Base-by-base conservation (phyloP, 2,329 filamentous ascomycete species). In the Xylaria sp. region DNA sequence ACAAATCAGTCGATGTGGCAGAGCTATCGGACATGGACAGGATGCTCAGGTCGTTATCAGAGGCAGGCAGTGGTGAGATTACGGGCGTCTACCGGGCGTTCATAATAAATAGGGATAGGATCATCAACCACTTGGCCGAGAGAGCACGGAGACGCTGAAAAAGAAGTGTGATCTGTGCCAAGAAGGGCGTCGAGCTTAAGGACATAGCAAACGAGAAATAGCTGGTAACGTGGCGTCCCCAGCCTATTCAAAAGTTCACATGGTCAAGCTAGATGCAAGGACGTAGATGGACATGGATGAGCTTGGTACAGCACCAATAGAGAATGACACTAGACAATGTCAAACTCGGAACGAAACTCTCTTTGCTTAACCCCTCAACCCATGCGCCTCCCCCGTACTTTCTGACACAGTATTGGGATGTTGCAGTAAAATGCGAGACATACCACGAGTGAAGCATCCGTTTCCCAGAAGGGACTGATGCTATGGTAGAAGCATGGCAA, bases 301-400 rank as follows among this genome's bases (percentile, higher is more conserved):
- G 63, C 57, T 64, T 58, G 57, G 60, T 58, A 58, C 48, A 28
- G 57, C 11, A 62, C 69, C 61, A 67, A 69, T 71, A 20, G 42
- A 60, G 59, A 48, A 51, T 63, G 63, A 65, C 65, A 72, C 68
- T 67, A 60, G 61, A 58, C 63, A 68, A 68, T 64, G 63, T 67
- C 66, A 71, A 63, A 67, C 68, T 70, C 68, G 63, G 68, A 67
- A 67, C 65, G 63, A 68, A 72, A 72, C 70, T 72, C 60, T 71
- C 49, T 70, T 69, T 69, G 13, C 59, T 70, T 38, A 42, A 70
- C 59, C 65, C 71, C 63, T 65, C 59, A 66, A 36, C 54, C 63
- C 48, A 57, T 62, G 44, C 56, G 62, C 65, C 66, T 67, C 63
- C 57, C 54, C 58, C 58, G 51, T 70, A 28, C 53, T 59, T 63